These are phyloP conservation scores for Solanum commersonii DNA, from an alignment of 257 asterid species.

Conservation along the genomic window DNA sequence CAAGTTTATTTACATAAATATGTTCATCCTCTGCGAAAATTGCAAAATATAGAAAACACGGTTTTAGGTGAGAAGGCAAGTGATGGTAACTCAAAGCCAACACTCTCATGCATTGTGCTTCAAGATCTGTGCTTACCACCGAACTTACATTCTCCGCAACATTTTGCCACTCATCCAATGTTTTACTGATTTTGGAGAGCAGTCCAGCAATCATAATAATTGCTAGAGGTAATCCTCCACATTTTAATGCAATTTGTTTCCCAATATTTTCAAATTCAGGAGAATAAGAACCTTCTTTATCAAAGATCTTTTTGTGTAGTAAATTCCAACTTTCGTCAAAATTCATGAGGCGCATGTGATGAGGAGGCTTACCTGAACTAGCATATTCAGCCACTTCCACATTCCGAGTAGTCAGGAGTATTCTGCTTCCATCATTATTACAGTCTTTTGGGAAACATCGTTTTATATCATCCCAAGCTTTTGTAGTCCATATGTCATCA, in stretches of 20 bases:
- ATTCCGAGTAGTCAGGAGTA: background rate
- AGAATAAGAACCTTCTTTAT: background rate
- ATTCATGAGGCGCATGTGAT: background rate
- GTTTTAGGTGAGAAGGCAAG: background rate
- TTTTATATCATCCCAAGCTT: too few species aligned
- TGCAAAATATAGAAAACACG: background rate
- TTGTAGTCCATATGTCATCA: too few species aligned
- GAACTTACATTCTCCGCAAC: too few species aligned
- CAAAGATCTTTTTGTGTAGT: background rate
- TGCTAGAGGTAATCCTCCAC: too few species aligned
- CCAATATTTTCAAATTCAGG: background rate
- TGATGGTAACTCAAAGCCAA: too few species aligned
- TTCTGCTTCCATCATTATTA: too few species aligned
- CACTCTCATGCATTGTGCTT: too few species aligned
- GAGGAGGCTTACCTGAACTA: background rate
- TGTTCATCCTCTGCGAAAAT: background rate
- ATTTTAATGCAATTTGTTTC: background rate
- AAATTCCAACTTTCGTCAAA: conserved; percentile 5
- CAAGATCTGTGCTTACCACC: too few species aligned
- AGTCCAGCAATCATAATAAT: too few species aligned
- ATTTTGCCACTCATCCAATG: too few species aligned
- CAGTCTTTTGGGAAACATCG: too few species aligned
- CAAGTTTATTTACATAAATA: background rate
- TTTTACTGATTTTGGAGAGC: too few species aligned
- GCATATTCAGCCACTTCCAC: background rate